Base-by-base conservation (phyloP, 164 flowering plant species). In the Magnolia sinica region DNA sequence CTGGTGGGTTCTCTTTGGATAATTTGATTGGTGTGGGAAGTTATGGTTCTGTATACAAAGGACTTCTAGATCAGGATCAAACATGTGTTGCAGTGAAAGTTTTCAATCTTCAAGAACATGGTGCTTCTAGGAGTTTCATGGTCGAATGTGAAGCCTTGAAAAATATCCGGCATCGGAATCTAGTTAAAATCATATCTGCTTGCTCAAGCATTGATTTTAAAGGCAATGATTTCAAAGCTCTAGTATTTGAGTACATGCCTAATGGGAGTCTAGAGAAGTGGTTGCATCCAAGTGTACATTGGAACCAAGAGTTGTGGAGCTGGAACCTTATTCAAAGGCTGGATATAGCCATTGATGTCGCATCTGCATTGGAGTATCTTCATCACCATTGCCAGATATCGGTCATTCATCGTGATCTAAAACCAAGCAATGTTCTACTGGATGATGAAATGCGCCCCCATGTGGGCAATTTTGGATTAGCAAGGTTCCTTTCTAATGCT, bases 11-110 rank as follows among this genome's bases (percentile, higher is more conserved):
- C 24, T 80, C 85, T 24, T 19, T 74, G 3, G 70, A 49, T 4
- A 84, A 83, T 74, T 59, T 84, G 65, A 73, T 84, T 23, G 88
- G 88, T 2, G 66, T 68, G 31, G 87, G 87, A 11, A 80, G 83
- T 19, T 81, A 64, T 71, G 84, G 87, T 4, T 79, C 79, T 24
- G 87, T 86, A 8, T 84, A 83, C 68, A 84, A 77, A 71, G 85
- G 82, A 49, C 64, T 13, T 8, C 64, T 84, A 18, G 63, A 14
- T 14, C 22, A 22, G 0, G 67, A 71, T 45, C 78, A 50, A 24
- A 31, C 24, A 58, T 4, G 14, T 49, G 84, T 84, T 64, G 87
- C 87, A 24, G 78, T 84, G 2, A 86, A 86, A 73, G 87, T 86
- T 7, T 76, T 84, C 31, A 77, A 84, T 19, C 78, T 86, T 58